These are phyloP conservation scores for Diplodia corticola DNA, from an alignment of 2,329 filamentous ascomycete species.

Conservation along the genomic window DNA sequence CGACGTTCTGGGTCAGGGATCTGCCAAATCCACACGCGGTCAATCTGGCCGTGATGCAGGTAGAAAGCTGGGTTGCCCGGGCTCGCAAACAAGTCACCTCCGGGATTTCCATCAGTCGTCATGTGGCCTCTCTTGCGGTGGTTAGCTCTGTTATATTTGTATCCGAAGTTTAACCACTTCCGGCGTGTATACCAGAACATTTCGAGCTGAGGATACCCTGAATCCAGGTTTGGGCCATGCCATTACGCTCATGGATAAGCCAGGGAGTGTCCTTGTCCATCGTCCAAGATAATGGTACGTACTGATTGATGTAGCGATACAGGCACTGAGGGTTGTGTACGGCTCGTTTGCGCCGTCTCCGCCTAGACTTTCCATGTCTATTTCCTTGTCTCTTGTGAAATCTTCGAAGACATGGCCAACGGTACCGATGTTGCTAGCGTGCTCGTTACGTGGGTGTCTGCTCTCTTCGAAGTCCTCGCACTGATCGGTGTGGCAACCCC, in stretches of 20 bases:
- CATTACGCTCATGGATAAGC: background rate
- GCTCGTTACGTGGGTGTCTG: too few relatives aligned
- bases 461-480: too few relatives aligned
- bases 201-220: background rate
- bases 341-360: slow-evolving; percentile 47
- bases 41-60: slow-evolving; percentile 51
- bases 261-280: background rate
- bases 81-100: slow-evolving; percentile 48
- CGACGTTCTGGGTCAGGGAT: slow-evolving; percentile 44
- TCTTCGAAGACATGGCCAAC: too few relatives aligned
- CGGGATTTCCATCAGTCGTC: slow-evolving; percentile 48
- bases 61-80: slow-evolving; percentile 49
- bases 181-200: background rate
- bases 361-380: slow-evolving; percentile 42
- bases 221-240: background rate
- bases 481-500: too few relatives aligned
- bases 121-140: slow-evolving; percentile 36
- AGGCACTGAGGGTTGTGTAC: slow-evolving; percentile 41
- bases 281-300: slow-evolving; percentile 13
- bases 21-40: slow-evolving; percentile 54
- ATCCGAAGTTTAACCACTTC: background rate
- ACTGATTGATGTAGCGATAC: slow-evolving; percentile 39
- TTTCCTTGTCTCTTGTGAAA: too few relatives aligned
- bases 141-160: background rate
- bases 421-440: too few relatives aligned